Conservation (phyloP, 176 grass and related monocot species). For the Bromus sterilis region DNA sequence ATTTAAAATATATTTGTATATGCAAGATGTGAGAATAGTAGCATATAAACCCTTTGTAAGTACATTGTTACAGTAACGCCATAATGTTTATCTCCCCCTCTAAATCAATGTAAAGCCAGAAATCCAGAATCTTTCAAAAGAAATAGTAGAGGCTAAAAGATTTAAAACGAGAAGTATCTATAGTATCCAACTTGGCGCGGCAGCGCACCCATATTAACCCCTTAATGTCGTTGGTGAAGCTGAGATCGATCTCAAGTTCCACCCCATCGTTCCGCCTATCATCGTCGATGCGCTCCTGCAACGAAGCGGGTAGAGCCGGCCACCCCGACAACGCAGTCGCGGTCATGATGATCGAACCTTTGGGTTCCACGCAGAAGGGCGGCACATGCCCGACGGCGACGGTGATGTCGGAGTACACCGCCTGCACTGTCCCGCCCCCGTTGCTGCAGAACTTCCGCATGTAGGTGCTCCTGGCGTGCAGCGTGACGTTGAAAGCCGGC, state of each 20-base stretch:
- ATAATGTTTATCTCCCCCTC: too few relatives aligned
- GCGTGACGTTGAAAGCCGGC: not conserved
- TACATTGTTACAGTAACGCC: too few relatives aligned
- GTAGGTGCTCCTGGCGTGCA: not conserved
- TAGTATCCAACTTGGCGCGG: not conserved
- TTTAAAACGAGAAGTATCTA: too few relatives aligned
- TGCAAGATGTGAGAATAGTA: too few relatives aligned
- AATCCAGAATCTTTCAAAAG: too few relatives aligned
- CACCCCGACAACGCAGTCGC: not conserved
- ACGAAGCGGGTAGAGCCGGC: not conserved
- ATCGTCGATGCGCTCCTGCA: not conserved
- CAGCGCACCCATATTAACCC: not conserved
- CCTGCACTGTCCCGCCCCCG: not conserved
- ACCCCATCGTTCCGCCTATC: not conserved
- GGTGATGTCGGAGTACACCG: not conserved
- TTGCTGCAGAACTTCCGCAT: not conserved
- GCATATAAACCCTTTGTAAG: too few relatives aligned
- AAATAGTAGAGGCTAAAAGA: too few relatives aligned
- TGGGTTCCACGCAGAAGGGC: not conserved
- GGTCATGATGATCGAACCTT: not conserved
- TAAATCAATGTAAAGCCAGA: too few relatives aligned
- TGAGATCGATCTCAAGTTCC: not conserved
- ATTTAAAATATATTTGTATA: too few relatives aligned
- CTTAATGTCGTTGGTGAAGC: not conserved
- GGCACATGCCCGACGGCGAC: not conserved